Percentiles rank a stretch among this genome's conserved stretches.
Conservation (phyloP, 495 filamentous ascomycete genomes). For the Letharia columbiana region DNA sequence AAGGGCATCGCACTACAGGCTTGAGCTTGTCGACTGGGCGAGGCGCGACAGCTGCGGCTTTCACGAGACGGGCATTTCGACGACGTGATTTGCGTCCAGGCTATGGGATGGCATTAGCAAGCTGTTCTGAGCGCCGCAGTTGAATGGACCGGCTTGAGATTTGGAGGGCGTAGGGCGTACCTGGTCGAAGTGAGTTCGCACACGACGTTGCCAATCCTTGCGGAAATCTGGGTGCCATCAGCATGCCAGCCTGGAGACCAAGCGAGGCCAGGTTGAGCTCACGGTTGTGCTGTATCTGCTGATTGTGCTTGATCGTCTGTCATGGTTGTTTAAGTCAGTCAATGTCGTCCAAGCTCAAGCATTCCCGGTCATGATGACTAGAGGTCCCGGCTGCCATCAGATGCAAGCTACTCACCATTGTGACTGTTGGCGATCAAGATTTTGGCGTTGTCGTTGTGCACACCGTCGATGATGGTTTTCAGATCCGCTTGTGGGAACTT, state of each 20-base stretch:
- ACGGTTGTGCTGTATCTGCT: constrained; percentile 98
- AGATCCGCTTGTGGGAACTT: constrained; percentile 7
- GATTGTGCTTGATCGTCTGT: constrained; percentile 98
- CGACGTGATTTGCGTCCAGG: constrained; percentile 89
- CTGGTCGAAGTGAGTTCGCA: constrained; percentile 98
- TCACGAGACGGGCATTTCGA: constrained; percentile 77
- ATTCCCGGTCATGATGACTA: constrained; percentile 13
- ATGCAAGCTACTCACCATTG: constrained; percentile 40
- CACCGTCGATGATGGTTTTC: constrained; percentile 11
- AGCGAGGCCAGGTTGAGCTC: constrained; percentile 35
- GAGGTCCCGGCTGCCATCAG: not conserved
- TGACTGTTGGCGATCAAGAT: constrained; percentile 56
- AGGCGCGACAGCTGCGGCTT: constrained; percentile 89
- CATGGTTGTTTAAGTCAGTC: not conserved
- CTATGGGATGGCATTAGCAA: constrained; percentile 39
- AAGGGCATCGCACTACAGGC: constrained; percentile 90
- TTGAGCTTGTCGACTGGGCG: constrained; percentile 95
- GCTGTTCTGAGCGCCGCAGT: constrained; percentile 21
- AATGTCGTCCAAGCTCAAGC: not conserved
- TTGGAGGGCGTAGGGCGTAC: constrained; percentile 50
- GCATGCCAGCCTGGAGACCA: constrained; percentile 21
- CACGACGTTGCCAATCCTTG: constrained; percentile 99
- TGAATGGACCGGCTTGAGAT: not conserved
- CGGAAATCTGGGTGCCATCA: constrained; percentile 69
- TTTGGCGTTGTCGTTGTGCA: constrained; percentile 32